These are phyloP conservation scores for Penicillium verhagenii DNA, from an alignment of 495 filamentous ascomycete genomes.

Conservation along the genomic window DNA sequence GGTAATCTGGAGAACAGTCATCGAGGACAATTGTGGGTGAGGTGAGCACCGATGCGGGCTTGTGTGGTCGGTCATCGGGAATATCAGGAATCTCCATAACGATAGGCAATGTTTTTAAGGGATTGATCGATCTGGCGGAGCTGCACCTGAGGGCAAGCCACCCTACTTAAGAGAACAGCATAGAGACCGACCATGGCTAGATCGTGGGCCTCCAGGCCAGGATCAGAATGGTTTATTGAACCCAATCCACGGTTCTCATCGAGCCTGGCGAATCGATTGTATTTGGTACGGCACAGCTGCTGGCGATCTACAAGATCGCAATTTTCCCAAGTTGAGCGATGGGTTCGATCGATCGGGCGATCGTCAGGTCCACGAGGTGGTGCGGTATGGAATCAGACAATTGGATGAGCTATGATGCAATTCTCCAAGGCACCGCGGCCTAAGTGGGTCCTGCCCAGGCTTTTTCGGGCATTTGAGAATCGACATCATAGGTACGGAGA, in stretches of 20 bases:
- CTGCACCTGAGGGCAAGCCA: background rate
- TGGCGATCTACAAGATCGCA: slow-evolving; percentile 10
- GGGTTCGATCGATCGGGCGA: slow-evolving; percentile 21
- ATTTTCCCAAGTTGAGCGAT: slow-evolving; percentile 1
- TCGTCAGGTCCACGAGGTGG: slow-evolving; percentile 13
- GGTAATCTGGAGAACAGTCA: slow-evolving; percentile 7
- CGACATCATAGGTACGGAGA: background rate
- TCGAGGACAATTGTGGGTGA: slow-evolving; percentile 14
- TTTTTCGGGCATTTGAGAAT: background rate
- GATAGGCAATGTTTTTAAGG: background rate
- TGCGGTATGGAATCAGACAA: slow-evolving; percentile 10
- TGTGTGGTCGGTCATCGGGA: slow-evolving; percentile 17
- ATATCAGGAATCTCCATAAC: slow-evolving; percentile 23
- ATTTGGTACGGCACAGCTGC: slow-evolving; percentile 2
- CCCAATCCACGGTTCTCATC: slow-evolving; percentile 11
- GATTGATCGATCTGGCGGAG: background rate
- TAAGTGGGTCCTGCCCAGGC: slow-evolving; percentile 3
- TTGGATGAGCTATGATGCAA: slow-evolving; percentile 17
- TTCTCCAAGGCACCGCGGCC: slow-evolving; percentile 1
- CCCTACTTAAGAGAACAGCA: slow-evolving; percentile 6
- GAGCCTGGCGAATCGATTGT: slow-evolving; percentile 9
- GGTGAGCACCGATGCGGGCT: slow-evolving; percentile 5
- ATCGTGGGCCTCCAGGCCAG: background rate
- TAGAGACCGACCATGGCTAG: slow-evolving; percentile 3
- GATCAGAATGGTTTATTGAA: slow-evolving; percentile 2